These are phyloP conservation scores for Ceratocystis smalleyi DNA, from an alignment of 2,329 filamentous ascomycete species.

Conservation along the genomic window DNA sequence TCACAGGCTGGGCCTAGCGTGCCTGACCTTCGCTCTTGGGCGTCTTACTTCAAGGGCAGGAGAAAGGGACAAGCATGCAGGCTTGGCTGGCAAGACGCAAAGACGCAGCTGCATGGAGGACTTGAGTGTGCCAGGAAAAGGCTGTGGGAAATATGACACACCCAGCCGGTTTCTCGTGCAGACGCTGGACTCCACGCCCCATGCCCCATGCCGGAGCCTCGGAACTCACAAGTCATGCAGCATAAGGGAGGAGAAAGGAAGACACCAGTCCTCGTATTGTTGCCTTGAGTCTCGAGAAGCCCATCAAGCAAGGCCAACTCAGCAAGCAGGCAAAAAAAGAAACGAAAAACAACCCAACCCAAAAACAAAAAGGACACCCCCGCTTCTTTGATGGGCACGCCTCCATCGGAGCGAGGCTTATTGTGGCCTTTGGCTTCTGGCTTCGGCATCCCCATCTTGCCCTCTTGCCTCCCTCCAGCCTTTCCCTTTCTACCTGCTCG, in stretches of 20 bases:
- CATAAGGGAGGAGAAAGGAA: not conserved
- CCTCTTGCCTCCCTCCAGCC: not conserved
- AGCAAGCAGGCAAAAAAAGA: not conserved
- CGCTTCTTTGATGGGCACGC: not conserved
- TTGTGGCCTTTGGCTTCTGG: not conserved
- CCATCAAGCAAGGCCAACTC: not conserved
- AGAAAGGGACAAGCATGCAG: too few species aligned
- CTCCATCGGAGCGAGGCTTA: not conserved
- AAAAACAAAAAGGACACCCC: not conserved
- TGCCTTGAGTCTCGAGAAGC: not conserved
- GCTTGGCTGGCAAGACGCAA: not conserved
- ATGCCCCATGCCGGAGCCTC: not conserved
- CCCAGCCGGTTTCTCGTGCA: not conserved
- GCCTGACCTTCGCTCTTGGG: too few species aligned
- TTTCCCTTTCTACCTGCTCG: not conserved
- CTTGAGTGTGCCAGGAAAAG: not conserved
- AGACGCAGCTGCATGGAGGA: not conserved
- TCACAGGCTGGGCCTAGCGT: not conserved
- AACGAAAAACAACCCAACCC: too few species aligned
- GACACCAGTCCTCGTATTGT: not conserved
- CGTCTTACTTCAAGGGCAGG: too few species aligned
- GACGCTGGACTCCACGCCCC: not conserved
- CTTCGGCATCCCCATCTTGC: not conserved
- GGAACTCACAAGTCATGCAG: not conserved
- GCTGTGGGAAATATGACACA: not conserved